phyloP scores from a whole-genome alignment of 176 grass and related monocot genomes.

The Tuctoria greenei region DNA sequence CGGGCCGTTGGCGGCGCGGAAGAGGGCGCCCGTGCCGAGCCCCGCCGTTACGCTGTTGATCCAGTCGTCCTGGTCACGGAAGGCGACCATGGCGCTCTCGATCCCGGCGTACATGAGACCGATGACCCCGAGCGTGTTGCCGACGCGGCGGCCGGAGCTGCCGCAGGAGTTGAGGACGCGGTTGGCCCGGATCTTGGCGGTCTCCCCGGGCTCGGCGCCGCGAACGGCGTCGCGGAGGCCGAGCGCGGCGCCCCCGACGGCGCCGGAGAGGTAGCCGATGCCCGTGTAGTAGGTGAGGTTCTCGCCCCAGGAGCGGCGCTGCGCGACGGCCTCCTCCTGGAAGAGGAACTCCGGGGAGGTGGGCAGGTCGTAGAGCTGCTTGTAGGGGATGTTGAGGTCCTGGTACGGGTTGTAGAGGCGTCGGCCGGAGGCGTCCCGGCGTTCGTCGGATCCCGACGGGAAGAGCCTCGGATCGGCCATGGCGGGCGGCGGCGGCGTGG shows the following conservation, averaged over 20 bases:
- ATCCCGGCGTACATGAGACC: constrained; percentile 88
- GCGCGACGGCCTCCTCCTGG: constrained; percentile 75
- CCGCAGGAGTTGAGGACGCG: constrained; percentile 92
- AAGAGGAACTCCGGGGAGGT: constrained; percentile 98
- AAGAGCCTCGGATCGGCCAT: constrained; percentile 49
- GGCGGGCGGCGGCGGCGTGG: constrained; percentile 29
- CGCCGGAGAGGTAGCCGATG: constrained; percentile 75
- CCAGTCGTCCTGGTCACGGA: constrained; percentile 78
- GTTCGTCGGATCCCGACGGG: constrained; percentile 49
- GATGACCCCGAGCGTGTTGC: constrained; percentile 73
- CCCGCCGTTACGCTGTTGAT: constrained; percentile 80
- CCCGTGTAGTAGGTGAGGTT: constrained; percentile 98
- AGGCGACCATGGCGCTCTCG: constrained; percentile 92
- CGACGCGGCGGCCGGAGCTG: constrained; percentile 60
- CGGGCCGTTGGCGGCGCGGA: constrained; percentile 78
- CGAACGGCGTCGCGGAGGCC: constrained; percentile 65
- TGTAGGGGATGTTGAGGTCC: constrained; percentile 73
- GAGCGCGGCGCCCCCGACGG: constrained; percentile 50
- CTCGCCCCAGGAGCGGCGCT: constrained; percentile 96
- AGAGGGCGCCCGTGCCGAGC: constrained; percentile 75
- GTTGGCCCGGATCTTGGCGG: constrained; percentile 77
- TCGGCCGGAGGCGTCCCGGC: constrained; percentile 35
- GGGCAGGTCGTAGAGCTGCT: constrained; percentile 80
- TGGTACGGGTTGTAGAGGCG: constrained; percentile 76
- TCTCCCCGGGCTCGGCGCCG: constrained; percentile 59